Conservation (phyloP, 352 stramenopile species). For the Phytophthora crassamura region DNA sequence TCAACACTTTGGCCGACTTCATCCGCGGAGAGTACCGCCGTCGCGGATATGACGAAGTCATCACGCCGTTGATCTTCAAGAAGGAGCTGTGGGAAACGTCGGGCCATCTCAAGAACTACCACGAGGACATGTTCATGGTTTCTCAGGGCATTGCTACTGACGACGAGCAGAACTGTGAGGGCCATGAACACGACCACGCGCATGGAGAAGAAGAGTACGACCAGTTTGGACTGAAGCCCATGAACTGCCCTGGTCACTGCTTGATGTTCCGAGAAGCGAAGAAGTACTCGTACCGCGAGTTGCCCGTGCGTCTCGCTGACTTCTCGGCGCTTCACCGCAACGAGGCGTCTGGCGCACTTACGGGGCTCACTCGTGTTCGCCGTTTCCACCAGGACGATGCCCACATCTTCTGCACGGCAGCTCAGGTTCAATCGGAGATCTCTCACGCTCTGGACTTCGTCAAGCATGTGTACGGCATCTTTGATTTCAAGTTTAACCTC, state of each 20-base stretch:
- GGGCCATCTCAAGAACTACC: constrained; percentile 97
- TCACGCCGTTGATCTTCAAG: constrained; percentile 98
- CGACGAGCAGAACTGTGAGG: constrained; percentile 38
- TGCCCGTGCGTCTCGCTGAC: constrained; percentile 95
- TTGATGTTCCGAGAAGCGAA: constrained; percentile 96
- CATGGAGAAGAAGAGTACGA: constrained; percentile 62
- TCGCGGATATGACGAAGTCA: constrained; percentile 96
- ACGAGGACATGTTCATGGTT: constrained; percentile 96
- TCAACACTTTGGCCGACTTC: constrained; percentile 95
- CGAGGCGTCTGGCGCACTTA: constrained; percentile 95
- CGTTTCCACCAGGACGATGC: constrained; percentile 99
- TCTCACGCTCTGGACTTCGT: constrained; percentile 94
- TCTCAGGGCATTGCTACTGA: constrained; percentile 64
- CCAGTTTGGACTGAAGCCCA: constrained; percentile 97
- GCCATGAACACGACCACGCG: constrained; percentile 26
- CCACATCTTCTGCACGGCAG: constrained; percentile 97
- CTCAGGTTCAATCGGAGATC: constrained; percentile 97
- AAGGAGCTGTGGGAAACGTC: constrained; percentile 98
- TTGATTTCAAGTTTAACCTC: constrained; percentile 96
- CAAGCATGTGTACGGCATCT: constrained; percentile 94
- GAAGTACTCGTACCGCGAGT: constrained; percentile 95
- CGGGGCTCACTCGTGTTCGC: constrained; percentile 96
- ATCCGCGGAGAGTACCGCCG: constrained; percentile 87
- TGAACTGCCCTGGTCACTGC: constrained; percentile 99
- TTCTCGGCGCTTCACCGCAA: constrained; percentile 97